A percentile compares a stretch with the other conserved stretches of the same genome.
phyloP scores from a whole-genome alignment of 306 rosid genomes.

The Rosa lucieae region DNA sequence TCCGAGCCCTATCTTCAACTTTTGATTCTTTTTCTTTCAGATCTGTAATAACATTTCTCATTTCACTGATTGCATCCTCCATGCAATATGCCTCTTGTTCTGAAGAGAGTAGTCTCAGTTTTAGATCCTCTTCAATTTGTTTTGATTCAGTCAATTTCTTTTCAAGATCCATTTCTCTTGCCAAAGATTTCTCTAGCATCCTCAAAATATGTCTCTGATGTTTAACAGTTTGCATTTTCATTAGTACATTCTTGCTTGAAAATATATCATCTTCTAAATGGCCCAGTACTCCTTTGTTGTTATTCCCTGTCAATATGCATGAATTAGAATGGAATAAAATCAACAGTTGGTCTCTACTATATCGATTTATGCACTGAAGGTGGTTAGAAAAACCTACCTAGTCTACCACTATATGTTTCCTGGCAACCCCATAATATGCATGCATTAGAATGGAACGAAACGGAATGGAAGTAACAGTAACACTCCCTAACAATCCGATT shows the following conservation, averaged over 20 bases:
- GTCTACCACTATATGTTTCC: not conserved
- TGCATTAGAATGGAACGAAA: not conserved
- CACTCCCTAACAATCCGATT: not conserved
- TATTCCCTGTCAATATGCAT: slow-evolving; percentile 43
- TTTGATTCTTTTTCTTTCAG: slow-evolving; percentile 34
- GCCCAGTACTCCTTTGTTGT: slow-evolving; percentile 26
- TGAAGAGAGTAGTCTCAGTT: slow-evolving; percentile 37
- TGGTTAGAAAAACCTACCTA: not conserved
- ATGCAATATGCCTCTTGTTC: slow-evolving; percentile 33
- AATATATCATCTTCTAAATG: slow-evolving; percentile 42
- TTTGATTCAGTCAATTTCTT: slow-evolving; percentile 53
- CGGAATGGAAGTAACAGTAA: not conserved
- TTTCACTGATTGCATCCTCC: slow-evolving; percentile 29
- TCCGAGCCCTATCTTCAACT: slow-evolving; percentile 47
- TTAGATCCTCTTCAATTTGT: slow-evolving; percentile 50
- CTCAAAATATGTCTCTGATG: slow-evolving; percentile 65
- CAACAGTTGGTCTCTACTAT: not conserved
- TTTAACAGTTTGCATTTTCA: slow-evolving; percentile 59
- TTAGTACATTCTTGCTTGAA: slow-evolving; percentile 29
- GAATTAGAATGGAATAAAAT: slow-evolving; percentile 6
- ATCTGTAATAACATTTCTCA: slow-evolving; percentile 34
- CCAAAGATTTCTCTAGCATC: slow-evolving; percentile 76
- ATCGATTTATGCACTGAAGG: not conserved
- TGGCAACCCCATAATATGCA: slow-evolving; percentile 3
- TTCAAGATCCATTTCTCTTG: slow-evolving; percentile 80